phyloP scores from a whole-genome alignment of 495 filamentous ascomycete species.

The Bryoglossum gracile region DNA sequence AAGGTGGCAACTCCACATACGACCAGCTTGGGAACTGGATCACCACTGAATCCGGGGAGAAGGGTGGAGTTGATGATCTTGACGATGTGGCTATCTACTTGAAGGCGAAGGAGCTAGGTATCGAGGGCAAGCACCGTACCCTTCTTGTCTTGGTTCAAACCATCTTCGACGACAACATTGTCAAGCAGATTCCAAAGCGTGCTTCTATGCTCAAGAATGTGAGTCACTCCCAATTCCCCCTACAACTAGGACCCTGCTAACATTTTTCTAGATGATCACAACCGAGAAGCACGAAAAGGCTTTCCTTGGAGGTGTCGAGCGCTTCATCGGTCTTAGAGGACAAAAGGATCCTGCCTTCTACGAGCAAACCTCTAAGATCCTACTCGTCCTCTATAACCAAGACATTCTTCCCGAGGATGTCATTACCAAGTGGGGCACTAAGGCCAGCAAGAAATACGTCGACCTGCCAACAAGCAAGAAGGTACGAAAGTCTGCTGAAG shows the following conservation, averaged over 20 bases:
- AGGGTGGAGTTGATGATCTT: slow-evolving; percentile 65
- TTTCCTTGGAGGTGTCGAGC: slow-evolving; percentile 93
- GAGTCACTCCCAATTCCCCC: slow-evolving; percentile 23
- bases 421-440: slow-evolving; percentile 82
- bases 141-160: slow-evolving; percentile 87
- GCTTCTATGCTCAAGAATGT: slow-evolving; percentile 81
- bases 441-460: slow-evolving; percentile 97
- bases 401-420: slow-evolving; percentile 83
- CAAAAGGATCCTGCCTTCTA: slow-evolving; percentile 74
- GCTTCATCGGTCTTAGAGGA: slow-evolving; percentile 62
- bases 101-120: slow-evolving; percentile 93
- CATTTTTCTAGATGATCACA: slow-evolving; percentile 56
- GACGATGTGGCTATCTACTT: slow-evolving; percentile 84
- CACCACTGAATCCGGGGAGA: slow-evolving; percentile 60
- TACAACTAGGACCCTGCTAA: slow-evolving; percentile 30
- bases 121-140: slow-evolving; percentile 91
- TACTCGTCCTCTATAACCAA: slow-evolving; percentile 79
- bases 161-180: slow-evolving; percentile 85
- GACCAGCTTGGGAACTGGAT: slow-evolving; percentile 95
- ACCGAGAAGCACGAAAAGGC: slow-evolving; percentile 94
- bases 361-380: slow-evolving; percentile 71
- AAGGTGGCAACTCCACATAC: slow-evolving; percentile 72
- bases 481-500: slow-evolving; percentile 88
- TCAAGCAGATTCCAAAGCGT: slow-evolving; percentile 70
- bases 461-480: slow-evolving; percentile 85